Evolutionary conservation across 1,284 basidiomycete genomes (phyloP), one percentile per base, ranked within the genome.

Genomic region (Microbotryum scabiosae): DNA sequence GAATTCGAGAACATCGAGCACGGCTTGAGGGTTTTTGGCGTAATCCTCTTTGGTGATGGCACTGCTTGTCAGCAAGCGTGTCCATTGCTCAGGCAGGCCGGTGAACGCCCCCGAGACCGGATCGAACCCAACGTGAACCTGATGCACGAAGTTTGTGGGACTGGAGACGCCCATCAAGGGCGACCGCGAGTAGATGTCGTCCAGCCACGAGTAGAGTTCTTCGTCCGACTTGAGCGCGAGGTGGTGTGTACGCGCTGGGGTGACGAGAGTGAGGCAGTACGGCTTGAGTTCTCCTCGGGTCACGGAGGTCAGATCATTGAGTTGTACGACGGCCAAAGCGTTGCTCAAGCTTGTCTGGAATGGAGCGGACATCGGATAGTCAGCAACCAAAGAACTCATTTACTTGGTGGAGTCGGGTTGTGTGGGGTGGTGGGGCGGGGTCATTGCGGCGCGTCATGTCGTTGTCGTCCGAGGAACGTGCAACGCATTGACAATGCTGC

Each of bases 1-100:
- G 78, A 97, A 98, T 73, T 97, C 92, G 61, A 98, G 85, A 0
- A 97, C 94, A 68, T 97, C 94, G 20, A 97, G 81, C 18, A 98
- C 94, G 1, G 94, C 94, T 72, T 97, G 93, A 0, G 94, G 94
- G 73, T 98, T 88, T 74, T 88, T 90, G 14, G 89, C 90, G 63
- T 97, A 97, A 75, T 98, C 94, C 77, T 97, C 94, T 60, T 90
- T 87, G 2, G 94, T 97, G 76, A 98, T 97, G 43, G 93, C 92
- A 4, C 90, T 93, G 69, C 93, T 92, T 6, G 90, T 97, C 69
- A 98, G 82, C 21, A 98, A 81, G 69, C 92, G 89, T 71, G 84
- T 89, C 94, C 94, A 98, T 79, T 94, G 90, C 57, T 97, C 91
- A 3, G 94, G 94, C 72, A 98, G 82, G 57, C 94, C 94, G 7